phyloP scores from a whole-genome alignment of 306 rosid species.

The Hylodesmum podocarpum region DNA sequence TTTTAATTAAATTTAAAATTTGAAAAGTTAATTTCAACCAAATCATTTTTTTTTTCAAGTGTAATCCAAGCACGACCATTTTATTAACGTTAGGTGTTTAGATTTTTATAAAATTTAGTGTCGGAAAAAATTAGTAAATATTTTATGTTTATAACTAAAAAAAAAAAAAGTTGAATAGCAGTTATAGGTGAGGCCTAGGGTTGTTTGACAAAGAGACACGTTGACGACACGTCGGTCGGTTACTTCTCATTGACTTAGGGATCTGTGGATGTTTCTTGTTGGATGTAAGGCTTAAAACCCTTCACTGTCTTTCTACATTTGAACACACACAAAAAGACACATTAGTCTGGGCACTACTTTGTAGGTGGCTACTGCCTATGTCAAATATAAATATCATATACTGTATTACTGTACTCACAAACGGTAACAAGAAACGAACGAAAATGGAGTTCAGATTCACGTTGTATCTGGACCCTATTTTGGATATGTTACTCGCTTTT shows the following conservation, averaged over 20 bases:
- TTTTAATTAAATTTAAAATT: too few species aligned
- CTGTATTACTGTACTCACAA: background rate
- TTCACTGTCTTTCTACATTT: constrained; percentile 15
- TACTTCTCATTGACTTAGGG: constrained; percentile 28
- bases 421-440: background rate
- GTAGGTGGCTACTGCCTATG: background rate
- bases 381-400: background rate
- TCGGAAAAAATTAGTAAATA: too few species aligned
- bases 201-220: constrained; percentile 35
- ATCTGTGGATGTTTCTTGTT: constrained; percentile 52
- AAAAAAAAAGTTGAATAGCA: too few species aligned
- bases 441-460: background rate
- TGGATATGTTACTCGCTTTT: background rate
- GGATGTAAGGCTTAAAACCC: constrained; percentile 35
- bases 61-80: too few species aligned
- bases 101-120: too few species aligned
- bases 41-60: too few species aligned
- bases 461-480: constrained; percentile 18
- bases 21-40: too few species aligned
- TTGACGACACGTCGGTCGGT: constrained; percentile 25
- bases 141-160: too few species aligned
- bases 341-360: background rate
- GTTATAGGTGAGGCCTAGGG: background rate
- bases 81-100: too few species aligned
- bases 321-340: constrained; percentile 8